phyloP scores from a whole-genome alignment of 2,329 filamentous ascomycete species.

The Juglanconis juglandina region DNA sequence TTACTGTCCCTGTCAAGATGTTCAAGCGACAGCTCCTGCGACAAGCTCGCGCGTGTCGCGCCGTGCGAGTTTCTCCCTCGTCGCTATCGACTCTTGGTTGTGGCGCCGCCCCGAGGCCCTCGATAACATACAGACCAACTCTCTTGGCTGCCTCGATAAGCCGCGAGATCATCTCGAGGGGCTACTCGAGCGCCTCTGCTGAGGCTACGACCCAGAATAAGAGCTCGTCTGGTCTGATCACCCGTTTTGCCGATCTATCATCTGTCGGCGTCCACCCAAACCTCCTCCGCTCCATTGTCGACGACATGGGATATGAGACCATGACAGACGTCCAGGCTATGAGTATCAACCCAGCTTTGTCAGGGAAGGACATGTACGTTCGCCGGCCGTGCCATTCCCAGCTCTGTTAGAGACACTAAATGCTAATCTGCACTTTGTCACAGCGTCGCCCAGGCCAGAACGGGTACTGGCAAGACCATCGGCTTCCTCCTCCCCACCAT shows the following conservation, averaged over 20 bases:
- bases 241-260: conserved; percentile 43
- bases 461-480: conserved; percentile 93
- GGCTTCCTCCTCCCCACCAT: conserved; percentile 86
- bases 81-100: conserved; percentile 7
- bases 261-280: conserved; percentile 55
- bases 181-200: conserved; percentile 20
- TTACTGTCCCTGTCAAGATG: conserved; percentile 9
- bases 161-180: conserved; percentile 11
- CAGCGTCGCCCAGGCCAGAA: conserved; percentile 90
- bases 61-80: conserved; percentile 13
- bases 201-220: conserved; percentile 12
- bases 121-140: conserved; percentile 6
- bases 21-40: conserved; percentile 19
- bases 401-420: background rate
- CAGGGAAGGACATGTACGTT: conserved; percentile 77
- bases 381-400: background rate
- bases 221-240: conserved; percentile 25
- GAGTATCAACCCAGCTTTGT: conserved; percentile 77
- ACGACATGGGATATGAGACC: conserved; percentile 69
- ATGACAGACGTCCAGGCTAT: conserved; percentile 93
- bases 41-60: conserved; percentile 17
- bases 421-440: conserved; percentile 22
- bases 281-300: conserved; percentile 65
- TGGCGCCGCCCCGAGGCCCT: conserved; percentile 4
- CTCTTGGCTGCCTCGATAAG: conserved; percentile 10